These are phyloP conservation scores for Geoglossum cookeanum DNA, from an alignment of 2,329 filamentous ascomycete genomes.

Conservation along the genomic window DNA sequence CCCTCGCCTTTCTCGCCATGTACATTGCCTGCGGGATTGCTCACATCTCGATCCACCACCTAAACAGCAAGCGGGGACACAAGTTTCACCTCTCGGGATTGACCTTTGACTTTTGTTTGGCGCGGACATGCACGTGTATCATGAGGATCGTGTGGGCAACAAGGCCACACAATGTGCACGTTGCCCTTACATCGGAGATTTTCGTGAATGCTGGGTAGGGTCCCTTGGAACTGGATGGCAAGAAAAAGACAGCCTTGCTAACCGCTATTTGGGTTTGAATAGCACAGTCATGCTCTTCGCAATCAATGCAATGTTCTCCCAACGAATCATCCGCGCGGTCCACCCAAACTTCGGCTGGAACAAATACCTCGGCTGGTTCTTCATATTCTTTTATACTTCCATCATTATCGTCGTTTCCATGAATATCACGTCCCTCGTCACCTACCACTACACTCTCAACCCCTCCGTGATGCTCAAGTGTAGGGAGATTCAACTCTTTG, in stretches of 20 bases:
- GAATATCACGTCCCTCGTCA: constrained; percentile 11
- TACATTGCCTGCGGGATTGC: constrained; percentile 33
- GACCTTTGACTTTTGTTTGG: constrained; percentile 36
- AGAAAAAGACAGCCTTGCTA: too few relatives aligned
- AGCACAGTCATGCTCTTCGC: constrained; percentile 56
- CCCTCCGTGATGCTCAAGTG: constrained; percentile 29
- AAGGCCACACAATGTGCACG: constrained; percentile 21
- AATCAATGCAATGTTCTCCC: constrained; percentile 58
- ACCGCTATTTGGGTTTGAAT: neutral
- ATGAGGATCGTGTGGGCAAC: constrained; percentile 37
- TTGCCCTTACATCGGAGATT: constrained; percentile 42
- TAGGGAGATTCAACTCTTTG: constrained; percentile 45
- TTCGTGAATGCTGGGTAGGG: constrained; percentile 58
- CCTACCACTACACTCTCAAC: constrained; percentile 23
- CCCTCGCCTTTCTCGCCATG: constrained; percentile 39
- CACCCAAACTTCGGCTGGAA: constrained; percentile 57
- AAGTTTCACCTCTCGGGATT: constrained; percentile 41
- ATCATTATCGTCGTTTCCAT: constrained; percentile 42
- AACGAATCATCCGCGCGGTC: constrained; percentile 53
- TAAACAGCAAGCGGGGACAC: constrained; percentile 31
- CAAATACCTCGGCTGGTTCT: constrained; percentile 27
- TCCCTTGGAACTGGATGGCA: too few relatives aligned
- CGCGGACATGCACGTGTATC: constrained; percentile 26
- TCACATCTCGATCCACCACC: constrained; percentile 39
- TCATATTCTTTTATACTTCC: constrained; percentile 38